Percentiles rank a stretch among this genome's conserved stretches.
phyloP scores from a whole-genome alignment of 2,329 filamentous ascomycete species.

The Thermoascus crustaceus region DNA sequence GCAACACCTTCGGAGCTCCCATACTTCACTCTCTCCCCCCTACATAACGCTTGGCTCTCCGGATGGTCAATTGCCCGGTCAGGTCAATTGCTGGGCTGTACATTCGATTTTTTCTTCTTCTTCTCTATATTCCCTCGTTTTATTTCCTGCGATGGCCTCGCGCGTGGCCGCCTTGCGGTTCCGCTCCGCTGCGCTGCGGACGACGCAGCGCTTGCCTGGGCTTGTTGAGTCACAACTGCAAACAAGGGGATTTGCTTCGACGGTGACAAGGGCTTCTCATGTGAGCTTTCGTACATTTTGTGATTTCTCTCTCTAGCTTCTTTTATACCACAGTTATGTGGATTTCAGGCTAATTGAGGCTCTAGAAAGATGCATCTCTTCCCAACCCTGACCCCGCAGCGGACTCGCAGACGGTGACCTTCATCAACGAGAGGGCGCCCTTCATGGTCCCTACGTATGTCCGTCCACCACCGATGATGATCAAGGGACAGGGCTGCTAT shows the following conservation, averaged over 20 bases:
- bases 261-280: constrained; percentile 19
- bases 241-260: constrained; percentile 27
- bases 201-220: constrained; percentile 20
- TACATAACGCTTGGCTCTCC: no score
- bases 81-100: background rate
- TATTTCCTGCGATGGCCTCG: background rate
- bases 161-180: background rate
- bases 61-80: no score
- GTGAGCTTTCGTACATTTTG: no score
- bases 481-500: constrained; percentile 77
- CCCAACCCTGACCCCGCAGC: constrained; percentile 64
- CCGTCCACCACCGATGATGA: constrained; percentile 81
- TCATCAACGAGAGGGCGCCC: constrained; percentile 67
- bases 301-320: no score
- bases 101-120: constrained; percentile 5
- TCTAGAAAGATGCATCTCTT: constrained; percentile 44
- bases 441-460: constrained; percentile 97
- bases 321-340: no score
- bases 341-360: no score
- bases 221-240: constrained; percentile 27
- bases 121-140: constrained; percentile 2
- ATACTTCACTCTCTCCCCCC: constrained; percentile 3
- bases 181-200: constrained; percentile 15
- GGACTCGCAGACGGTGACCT: constrained; percentile 65
- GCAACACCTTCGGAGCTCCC: constrained; percentile 4